Base-by-base conservation (phyloP, 2,329 filamentous ascomycete species). In the Mariannaea elegans region DNA sequence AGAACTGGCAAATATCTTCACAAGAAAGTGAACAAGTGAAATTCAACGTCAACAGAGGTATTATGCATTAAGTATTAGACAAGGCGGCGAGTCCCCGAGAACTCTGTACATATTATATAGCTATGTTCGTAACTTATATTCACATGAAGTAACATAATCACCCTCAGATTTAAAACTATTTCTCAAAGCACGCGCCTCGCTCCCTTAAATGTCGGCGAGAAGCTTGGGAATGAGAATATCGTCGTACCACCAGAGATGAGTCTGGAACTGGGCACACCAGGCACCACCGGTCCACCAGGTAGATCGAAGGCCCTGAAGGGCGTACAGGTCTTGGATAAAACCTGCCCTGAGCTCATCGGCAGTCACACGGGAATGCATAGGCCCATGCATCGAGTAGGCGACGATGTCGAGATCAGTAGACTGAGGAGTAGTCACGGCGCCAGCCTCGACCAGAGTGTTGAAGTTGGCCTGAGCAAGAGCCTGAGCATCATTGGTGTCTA, bases 211-310 rank as follows among this genome's bases (percentile, higher is more conserved):
- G 13, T 51, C 53, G 38, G 56, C 47, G 13, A 66, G 18, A 23
- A 67, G 21, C 38, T 63, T 61, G 39, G 65, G 65, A 44, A 68
- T 29, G 21, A 69, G 62, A 13, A 68, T 57, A 46, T 74, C 68
- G 45, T 76, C 74, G 56, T 71, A 76, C 59, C 73, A 70, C 74
- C 74, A 76, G 7, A 75, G 54, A n/a, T 72, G 62, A 12, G 72
- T 73, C 48, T 71, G 68, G 60, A 75, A 75, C 14, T 68, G 65
- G 1, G 68, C 69, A 13, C 72, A 70, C 53, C 71, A 80, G 4
- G 79, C 75, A 13, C 75, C 74, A 1, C 81, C 80, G 0, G 79
- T 82, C 62, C 76, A 82, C 66, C 71, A 83, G 0, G 80, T 82
- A n/a, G 75, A 76, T 16, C 72, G 68, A 14, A 75, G 60, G 0